These are phyloP conservation scores for Aspergillus cristatus DNA, from an alignment of 495 filamentous ascomycete species.

Conservation along the genomic window DNA sequence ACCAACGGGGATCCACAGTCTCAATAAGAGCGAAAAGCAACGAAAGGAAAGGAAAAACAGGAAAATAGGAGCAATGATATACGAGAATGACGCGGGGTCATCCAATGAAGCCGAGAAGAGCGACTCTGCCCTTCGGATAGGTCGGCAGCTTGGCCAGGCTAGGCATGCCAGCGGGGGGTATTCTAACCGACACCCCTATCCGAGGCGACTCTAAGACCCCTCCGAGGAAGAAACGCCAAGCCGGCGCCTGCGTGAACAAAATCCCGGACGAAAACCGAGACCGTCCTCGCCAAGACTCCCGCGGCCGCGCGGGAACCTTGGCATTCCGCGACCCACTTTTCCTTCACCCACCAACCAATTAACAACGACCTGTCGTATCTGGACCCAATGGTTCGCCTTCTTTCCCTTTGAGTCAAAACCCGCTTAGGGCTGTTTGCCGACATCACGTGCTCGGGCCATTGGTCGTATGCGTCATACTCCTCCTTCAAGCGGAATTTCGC, in stretches of 20 bases:
- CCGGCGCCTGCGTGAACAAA: no score
- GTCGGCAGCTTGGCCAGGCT: conserved; percentile 3
- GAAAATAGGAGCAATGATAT: background rate
- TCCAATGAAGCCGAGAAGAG: no score
- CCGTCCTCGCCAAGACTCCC: conserved; percentile 22
- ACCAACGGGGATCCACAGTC: no score
- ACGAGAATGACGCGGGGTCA: conserved; percentile 2
- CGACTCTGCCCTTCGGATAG: conserved; percentile 8
- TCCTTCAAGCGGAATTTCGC: background rate
- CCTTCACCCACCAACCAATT: conserved; percentile 11
- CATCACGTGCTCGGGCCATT: conserved; percentile 8
- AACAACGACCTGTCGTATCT: background rate
- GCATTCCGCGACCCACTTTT: conserved; percentile 16
- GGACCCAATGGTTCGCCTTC: conserved; percentile 1
- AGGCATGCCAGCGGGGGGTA: no score
- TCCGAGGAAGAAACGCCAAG: no score
- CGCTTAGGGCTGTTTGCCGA: conserved; percentile 18
- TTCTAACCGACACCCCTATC: no score
- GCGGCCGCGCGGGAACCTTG: conserved; percentile 16
- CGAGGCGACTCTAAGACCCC: no score
- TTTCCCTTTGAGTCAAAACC: conserved; percentile 4
- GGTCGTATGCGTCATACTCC: conserved; percentile 22
- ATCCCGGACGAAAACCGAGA: no score
- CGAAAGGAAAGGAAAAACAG: background rate
- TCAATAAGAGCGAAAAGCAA: background rate